Evolutionary conservation across 2,329 filamentous ascomycete species (phyloP), one percentile per base, ranked within the genome.

Genomic region (Didymellaceae sp.): DNA sequence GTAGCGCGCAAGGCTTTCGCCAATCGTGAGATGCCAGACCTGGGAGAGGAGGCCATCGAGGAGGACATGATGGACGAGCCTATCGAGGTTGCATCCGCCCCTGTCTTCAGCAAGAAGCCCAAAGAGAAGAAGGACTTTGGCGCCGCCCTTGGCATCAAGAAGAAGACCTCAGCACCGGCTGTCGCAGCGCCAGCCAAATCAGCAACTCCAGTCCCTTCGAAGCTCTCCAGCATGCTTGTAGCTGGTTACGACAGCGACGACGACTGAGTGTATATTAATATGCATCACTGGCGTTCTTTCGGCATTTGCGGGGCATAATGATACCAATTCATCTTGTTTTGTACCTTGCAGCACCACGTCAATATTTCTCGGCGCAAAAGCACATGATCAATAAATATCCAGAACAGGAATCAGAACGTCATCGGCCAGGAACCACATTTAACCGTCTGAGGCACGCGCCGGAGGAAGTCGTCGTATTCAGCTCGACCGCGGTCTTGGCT

Each of bases 61-160:
- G 76, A 77, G 43, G 64, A 72, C 75, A 62, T 80, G 82, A 8
- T 59, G 16, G 62, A 67, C 17, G 54, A 48, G 14, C 59, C 65
- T 1, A 42, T 60, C 4, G 66, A 65, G 4, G 52, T 46, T 18
- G 57, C 62, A 7, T 68, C 75, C 46, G 78, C 80, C 57, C 77
- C 85, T 2, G 80, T 82, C 5, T 86, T 84, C 0, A 95, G 93
- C 66, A 88, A 89, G 72, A 81, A 89, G 53, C 83, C 87, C 39
- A 96, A 96, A 77, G 88, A 90, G 76, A 97, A 96, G 77, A 96
- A 94, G 74, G 86, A 94, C 52, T 83, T 88, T 49, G 78, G 85
- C 0, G 86, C 87, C 11, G 77, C 86, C 17, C 74, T 96, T 39
- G 91, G 92, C 1, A 92, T 97, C 64, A 97, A 96, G 79, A 72